A percentile compares a stretch with the other conserved stretches of the same genome.
These are phyloP conservation scores for Boletales sp. DNA, from an alignment of 768 basidiomycete genomes.

Conservation along the genomic window DNA sequence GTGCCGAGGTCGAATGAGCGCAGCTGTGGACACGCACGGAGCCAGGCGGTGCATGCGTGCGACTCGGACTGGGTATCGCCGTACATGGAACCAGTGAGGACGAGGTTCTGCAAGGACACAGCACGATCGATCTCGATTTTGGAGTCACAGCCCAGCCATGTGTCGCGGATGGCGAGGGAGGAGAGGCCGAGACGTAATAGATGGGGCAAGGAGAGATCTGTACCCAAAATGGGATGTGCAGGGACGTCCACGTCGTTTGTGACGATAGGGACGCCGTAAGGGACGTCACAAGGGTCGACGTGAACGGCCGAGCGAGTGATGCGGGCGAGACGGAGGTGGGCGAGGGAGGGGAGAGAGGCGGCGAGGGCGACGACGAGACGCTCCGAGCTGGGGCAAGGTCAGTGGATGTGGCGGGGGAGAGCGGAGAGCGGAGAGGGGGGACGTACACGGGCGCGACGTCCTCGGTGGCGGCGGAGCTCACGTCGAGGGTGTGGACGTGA, in stretches of 20 bases:
- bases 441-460: slow-evolving; percentile 37
- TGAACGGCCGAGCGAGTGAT: slow-evolving; percentile 67
- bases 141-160: slow-evolving; percentile 53
- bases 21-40: slow-evolving; percentile 21
- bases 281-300: slow-evolving; percentile 45
- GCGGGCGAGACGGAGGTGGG: slow-evolving; percentile 55
- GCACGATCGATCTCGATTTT: slow-evolving; percentile 11
- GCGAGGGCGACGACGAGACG: slow-evolving; percentile 68
- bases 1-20: slow-evolving; percentile 19
- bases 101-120: slow-evolving; percentile 14
- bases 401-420: no score
- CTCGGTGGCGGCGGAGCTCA: slow-evolving; percentile 30
- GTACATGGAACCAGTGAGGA: slow-evolving; percentile 32
- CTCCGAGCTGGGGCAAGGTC: slow-evolving; percentile 36
- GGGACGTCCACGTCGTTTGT: slow-evolving; percentile 60
- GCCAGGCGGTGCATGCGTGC: slow-evolving; percentile 24
- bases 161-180: slow-evolving; percentile 63
- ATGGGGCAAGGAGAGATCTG: slow-evolving; percentile 59
- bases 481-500: slow-evolving; percentile 16
- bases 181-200: slow-evolving; percentile 63
- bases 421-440: no score
- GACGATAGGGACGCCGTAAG: slow-evolving; percentile 52
- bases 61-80: slow-evolving; percentile 14
- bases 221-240: slow-evolving; percentile 48
- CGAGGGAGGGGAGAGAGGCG: slow-evolving; percentile 51